Percentiles rank a stretch among this genome's conserved stretches.
Evolutionary conservation across 257 asterid species (phyloP).

Genomic region (Rhazya stricta): DNA sequence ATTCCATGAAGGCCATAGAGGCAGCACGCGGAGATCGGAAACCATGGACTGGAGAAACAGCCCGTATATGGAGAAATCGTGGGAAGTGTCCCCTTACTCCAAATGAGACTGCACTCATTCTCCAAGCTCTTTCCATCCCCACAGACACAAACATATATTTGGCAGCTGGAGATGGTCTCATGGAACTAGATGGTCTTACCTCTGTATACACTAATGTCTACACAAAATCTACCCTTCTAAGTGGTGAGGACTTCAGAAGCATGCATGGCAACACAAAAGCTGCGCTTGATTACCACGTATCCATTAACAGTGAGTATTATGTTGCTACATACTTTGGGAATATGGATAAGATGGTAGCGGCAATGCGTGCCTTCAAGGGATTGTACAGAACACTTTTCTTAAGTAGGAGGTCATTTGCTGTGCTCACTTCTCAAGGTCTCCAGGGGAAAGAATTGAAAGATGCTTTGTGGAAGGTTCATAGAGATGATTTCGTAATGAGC

Average conservation of each 20-base stretch:
- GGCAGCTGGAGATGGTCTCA: conserved; percentile 95
- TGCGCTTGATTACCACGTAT: conserved; percentile 75
- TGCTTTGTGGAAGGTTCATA: conserved; percentile 74
- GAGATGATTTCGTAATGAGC: conserved; percentile 82
- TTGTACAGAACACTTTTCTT: conserved; percentile 63
- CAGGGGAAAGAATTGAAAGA: conserved; percentile 49
- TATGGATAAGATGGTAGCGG: conserved; percentile 99
- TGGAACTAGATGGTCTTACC: conserved; percentile 82
- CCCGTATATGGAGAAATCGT: conserved; percentile 83
- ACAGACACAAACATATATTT: conserved; percentile 65
- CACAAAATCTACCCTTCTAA: conserved; percentile 64
- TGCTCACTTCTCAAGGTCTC: conserved; percentile 50
- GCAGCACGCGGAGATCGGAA: conserved; percentile 74
- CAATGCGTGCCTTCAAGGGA: conserved; percentile 80
- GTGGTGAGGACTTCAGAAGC: conserved; percentile 50
- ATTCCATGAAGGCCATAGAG: conserved; percentile 68
- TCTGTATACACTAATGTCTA: conserved; percentile 59
- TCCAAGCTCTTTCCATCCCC: conserved; percentile 79
- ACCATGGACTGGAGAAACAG: conserved; percentile 88
- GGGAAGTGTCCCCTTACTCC: conserved; percentile 98
- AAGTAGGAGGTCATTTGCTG: conserved; percentile 63
- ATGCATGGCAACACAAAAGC: conserved; percentile 99
- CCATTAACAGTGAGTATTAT: conserved; percentile 68
- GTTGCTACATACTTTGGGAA: conserved; percentile 88
- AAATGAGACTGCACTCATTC: conserved; percentile 70